Percentiles rank a stretch among this genome's conserved stretches.
phyloP scores from a whole-genome alignment of 139 green algal genomes.

The Medakamo hakoo region DNA sequence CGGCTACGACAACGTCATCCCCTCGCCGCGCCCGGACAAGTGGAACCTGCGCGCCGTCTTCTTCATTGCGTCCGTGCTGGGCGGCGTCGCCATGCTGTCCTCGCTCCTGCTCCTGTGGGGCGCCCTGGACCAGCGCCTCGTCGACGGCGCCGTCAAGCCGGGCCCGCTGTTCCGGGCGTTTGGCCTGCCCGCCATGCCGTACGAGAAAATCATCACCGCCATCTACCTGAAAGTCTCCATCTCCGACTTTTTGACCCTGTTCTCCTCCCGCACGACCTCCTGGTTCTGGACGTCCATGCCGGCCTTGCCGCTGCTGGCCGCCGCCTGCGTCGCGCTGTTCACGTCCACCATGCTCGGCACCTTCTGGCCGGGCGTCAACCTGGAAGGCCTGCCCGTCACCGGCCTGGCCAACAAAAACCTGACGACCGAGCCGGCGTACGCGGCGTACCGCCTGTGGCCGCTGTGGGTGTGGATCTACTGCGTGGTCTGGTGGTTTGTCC shows the following conservation, averaged over 20 bases:
- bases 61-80: conserved; percentile 46
- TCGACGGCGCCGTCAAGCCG: background rate
- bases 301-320: conserved; percentile 18
- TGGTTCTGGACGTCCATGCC: conserved; percentile 44
- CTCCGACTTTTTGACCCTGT: conserved; percentile 73
- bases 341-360: conserved; percentile 51
- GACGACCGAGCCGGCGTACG: conserved; percentile 9
- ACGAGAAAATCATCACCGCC: conserved; percentile 51
- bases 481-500: conserved; percentile 58
- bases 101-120: conserved; percentile 60
- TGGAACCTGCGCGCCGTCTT: conserved; percentile 55
- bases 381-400: conserved; percentile 19
- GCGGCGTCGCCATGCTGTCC: conserved; percentile 43
- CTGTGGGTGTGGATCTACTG: conserved; percentile 74
- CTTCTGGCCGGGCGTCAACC: conserved; percentile 39
- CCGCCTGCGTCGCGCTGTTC: conserved; percentile 27
- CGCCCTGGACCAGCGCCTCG: conserved; percentile 46
- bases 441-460: conserved; percentile 22
- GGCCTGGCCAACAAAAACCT: conserved; percentile 14
- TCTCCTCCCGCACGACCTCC: conserved; percentile 53
- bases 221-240: conserved; percentile 77
- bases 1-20: conserved; percentile 63
- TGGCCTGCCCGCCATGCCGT: conserved; percentile 9
- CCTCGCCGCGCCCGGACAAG: conserved; percentile 55
- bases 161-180: background rate